A percentile compares a stretch with the other conserved stretches of the same genome.
Conservation (phyloP, 2,329 filamentous ascomycete genomes). For the Aspergillus tanneri region DNA sequence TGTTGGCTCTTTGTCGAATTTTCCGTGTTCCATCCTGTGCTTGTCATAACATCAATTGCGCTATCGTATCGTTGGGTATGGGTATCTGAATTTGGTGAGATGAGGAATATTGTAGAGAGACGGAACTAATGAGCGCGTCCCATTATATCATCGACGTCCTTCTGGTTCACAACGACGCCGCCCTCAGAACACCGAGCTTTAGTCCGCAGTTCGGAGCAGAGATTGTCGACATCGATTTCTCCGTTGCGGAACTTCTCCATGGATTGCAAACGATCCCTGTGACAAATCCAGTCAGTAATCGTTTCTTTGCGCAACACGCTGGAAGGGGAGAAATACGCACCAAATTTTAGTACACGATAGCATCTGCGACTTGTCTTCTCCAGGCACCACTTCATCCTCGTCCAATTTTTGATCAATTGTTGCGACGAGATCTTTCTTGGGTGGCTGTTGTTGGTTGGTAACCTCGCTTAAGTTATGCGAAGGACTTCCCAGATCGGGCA, state of each 20-base stretch:
- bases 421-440: constrained; percentile 70
- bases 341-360: constrained; percentile 90
- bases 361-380: constrained; percentile 60
- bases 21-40: constrained; percentile 11
- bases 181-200: constrained; percentile 92
- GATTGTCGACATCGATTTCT: constrained; percentile 87
- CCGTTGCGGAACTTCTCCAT: constrained; percentile 86
- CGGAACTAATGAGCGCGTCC: constrained; percentile 38
- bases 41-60: constrained; percentile 13
- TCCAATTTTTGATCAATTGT: constrained; percentile 70
- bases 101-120: neutral
- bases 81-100: constrained; percentile 25
- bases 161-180: constrained; percentile 84
- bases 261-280: constrained; percentile 83
- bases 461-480: constrained; percentile 61
- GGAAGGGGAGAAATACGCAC: constrained; percentile 55
- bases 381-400: constrained; percentile 66
- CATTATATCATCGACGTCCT: constrained; percentile 80
- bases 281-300: constrained; percentile 42
- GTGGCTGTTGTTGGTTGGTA: constrained; percentile 30
- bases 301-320: neutral
- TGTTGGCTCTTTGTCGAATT: neutral
- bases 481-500: constrained; percentile 73
- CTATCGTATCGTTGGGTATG: constrained; percentile 18
- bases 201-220: constrained; percentile 88